Percentiles rank a stretch among this genome's conserved stretches.
phyloP scores from a whole-genome alignment of 129 eudicot species.

The Arctium minus region DNA sequence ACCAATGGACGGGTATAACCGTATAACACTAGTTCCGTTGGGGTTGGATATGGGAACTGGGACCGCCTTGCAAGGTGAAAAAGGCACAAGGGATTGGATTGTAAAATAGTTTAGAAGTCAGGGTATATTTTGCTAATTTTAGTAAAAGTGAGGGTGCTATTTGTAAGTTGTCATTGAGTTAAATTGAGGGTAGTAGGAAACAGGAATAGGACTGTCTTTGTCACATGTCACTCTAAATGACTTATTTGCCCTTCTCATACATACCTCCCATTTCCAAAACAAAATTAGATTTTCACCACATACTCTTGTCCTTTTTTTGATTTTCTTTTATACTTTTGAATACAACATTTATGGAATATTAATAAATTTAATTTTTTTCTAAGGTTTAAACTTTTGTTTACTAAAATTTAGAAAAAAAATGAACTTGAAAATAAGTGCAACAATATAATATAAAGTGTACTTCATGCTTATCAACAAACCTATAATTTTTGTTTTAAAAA shows the following conservation, averaged over 20 bases:
- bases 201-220: conserved; percentile 17
- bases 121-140: conserved; percentile 27
- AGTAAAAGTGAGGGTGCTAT: conserved; percentile 26
- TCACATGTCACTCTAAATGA: conserved; percentile 6
- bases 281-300: too few relatives aligned
- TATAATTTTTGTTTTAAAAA: too few relatives aligned
- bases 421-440: too few relatives aligned
- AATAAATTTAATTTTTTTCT: too few relatives aligned
- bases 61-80: conserved; percentile 21
- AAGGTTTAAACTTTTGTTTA: too few relatives aligned
- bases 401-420: too few relatives aligned
- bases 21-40: neutral
- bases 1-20: too few relatives aligned
- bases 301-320: neutral
- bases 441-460: too few relatives aligned
- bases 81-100: conserved; percentile 24
- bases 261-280: too few relatives aligned
- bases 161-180: conserved; percentile 24
- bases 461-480: too few relatives aligned
- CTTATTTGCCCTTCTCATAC: neutral
- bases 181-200: conserved; percentile 7
- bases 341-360: too few relatives aligned
- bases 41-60: conserved; percentile 12
- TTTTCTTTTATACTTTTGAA: too few relatives aligned
- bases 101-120: conserved; percentile 25